Base-by-base conservation (phyloP, 1,139 yeast species). In the Magnusiomyces ingens region DNA sequence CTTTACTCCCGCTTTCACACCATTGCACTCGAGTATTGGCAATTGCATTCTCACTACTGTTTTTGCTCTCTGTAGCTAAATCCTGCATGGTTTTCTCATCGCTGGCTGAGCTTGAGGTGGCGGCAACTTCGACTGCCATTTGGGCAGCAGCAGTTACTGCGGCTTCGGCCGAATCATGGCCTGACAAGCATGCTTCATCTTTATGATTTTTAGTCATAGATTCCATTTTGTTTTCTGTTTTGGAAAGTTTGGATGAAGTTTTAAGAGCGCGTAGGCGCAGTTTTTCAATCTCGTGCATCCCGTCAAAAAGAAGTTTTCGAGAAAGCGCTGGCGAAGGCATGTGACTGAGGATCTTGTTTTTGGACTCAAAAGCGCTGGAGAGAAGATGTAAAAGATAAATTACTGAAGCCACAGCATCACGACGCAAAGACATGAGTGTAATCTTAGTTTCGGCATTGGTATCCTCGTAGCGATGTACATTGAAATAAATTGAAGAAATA, bases 371-470 rank as follows among this genome's bases (percentile, higher is more conserved):
- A 37, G 77, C 69, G 53, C 75, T 75, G 2, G 78, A 68, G 3
- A 77, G 50, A 12, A 76, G 61, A 57, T 73, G 75, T 22, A 77
- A 65, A 8, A 70, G 65, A 56, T 71, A 74, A 17, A 76, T 69
- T 1, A 75, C 77, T 0, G 79, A 67, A 0, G 80, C 72, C 1
- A 75, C 77, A 18, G 77, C 70, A 53, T 77, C 80, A 56, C 80
- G 70, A 54, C 81, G 68, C 11, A 72, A 63, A 0, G 79, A 69
- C 40, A 75, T 57, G 26, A 77, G 62, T 11, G 72, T 70, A 42
- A 71, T 64, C 0, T 76, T 72, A 0, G 68, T 67, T 18, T 65
- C 66, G 10, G 67, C 66, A 51, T 71, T 68, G 18, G 63, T 59
- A 59, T 75, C 79, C 32, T 74, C 75, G 72, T 75, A 75, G 17